Evolutionary conservation across 352 stramenopile genomes (phyloP).

Genomic region (Thalassiosira gravida): DNA sequence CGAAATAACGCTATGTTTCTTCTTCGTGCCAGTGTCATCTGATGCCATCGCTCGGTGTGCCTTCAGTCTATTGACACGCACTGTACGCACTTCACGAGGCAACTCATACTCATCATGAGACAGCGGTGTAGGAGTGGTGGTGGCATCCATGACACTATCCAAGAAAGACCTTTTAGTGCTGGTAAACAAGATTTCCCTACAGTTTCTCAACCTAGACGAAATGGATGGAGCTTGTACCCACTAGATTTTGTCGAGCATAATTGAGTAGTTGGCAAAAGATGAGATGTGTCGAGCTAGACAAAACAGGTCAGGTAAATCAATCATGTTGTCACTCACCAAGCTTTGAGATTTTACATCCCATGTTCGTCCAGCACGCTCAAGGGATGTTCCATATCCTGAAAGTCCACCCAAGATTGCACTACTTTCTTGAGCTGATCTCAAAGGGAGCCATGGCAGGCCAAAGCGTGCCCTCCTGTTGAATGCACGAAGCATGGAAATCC

Average conservation of each 20-base stretch:
- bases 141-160: slow-evolving; percentile 92
- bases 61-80: slow-evolving; percentile 96
- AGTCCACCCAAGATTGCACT: slow-evolving; percentile 81
- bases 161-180: slow-evolving; percentile 93
- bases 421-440: slow-evolving; percentile 80
- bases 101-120: slow-evolving; percentile 98
- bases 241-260: slow-evolving; percentile 16
- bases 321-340: slow-evolving; percentile 45
- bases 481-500: slow-evolving; percentile 89
- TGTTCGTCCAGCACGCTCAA: slow-evolving; percentile 70
- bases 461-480: slow-evolving; percentile 74
- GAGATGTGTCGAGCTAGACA: background rate
- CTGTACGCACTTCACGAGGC: slow-evolving; percentile 95
- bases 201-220: slow-evolving; percentile 64
- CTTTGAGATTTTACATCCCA: slow-evolving; percentile 51
- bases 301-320: background rate
- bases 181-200: slow-evolving; percentile 70
- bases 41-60: slow-evolving; percentile 88
- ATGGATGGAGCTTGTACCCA: slow-evolving; percentile 78
- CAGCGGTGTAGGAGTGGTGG: slow-evolving; percentile 94
- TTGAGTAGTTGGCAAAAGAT: slow-evolving; percentile 17
- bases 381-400: slow-evolving; percentile 75
- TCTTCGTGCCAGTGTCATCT: slow-evolving; percentile 59
- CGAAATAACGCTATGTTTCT: slow-evolving; percentile 93
- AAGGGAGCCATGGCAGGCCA: slow-evolving; percentile 78